These are phyloP conservation scores for Starmerella tilneyi DNA, from an alignment of 805 yeast genomes.

Conservation along the genomic window DNA sequence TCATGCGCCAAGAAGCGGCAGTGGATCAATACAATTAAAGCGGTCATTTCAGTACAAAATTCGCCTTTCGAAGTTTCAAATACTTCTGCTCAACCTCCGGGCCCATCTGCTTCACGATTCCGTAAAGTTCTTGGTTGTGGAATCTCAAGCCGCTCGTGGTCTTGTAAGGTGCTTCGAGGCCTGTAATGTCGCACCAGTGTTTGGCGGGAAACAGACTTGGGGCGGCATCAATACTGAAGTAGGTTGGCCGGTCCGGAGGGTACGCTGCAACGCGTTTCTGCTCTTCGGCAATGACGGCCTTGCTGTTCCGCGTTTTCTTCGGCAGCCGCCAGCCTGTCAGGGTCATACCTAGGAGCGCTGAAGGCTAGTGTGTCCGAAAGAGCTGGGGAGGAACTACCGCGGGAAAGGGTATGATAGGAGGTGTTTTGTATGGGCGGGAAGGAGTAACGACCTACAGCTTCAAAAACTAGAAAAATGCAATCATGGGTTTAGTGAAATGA, in stretches of 20 bases:
- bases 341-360: conserved; percentile 16
- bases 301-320: conserved; percentile 60
- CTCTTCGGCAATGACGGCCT: conserved; percentile 71
- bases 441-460: conserved; percentile 5
- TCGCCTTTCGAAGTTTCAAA: conserved; percentile 75
- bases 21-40: background rate
- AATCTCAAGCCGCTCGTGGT: conserved; percentile 67
- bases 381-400: no score
- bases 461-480: no score
- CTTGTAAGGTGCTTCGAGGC: conserved; percentile 66
- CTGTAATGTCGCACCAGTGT: conserved; percentile 89
- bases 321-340: conserved; percentile 41
- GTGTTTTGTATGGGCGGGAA: background rate
- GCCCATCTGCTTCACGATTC: conserved; percentile 62
- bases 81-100: conserved; percentile 93
- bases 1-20: background rate
- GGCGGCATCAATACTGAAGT: conserved; percentile 65
- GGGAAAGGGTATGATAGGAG: no score
- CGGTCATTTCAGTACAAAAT: conserved; percentile 57
- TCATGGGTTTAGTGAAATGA: no score
- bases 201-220: conserved; percentile 75
- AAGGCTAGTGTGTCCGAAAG: no score
- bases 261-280: conserved; percentile 46
- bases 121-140: conserved; percentile 74
- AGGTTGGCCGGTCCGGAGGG: conserved; percentile 45